Conservation (phyloP, 371 early-diverging fungal species). For the Catenaria anguillulae region DNA sequence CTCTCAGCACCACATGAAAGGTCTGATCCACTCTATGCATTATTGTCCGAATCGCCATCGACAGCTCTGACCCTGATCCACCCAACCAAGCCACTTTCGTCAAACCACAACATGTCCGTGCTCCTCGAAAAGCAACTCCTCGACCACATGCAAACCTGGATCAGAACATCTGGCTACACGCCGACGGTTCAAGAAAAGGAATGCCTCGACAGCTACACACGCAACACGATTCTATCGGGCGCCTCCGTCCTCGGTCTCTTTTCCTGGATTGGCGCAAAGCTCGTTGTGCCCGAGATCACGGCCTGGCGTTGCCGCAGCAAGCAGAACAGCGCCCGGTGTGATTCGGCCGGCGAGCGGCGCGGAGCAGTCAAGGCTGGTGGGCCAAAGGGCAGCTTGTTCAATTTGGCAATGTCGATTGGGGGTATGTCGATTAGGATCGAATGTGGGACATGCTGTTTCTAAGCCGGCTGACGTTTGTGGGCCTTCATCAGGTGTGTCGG, state of each 20-base stretch:
- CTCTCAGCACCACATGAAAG: no score
- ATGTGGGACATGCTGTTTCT: not conserved
- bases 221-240: not conserved
- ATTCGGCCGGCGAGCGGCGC: no score
- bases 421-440: not conserved
- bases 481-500: not conserved
- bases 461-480: no score
- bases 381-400: not conserved
- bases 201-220: not conserved
- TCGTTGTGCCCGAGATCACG: not conserved
- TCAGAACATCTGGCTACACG: not conserved
- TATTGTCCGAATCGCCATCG: no score
- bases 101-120: no score
- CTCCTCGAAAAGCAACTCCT: no score
- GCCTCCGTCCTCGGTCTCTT: not conserved
- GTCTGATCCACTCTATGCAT: no score
- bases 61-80: no score
- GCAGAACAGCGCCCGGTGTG: not conserved
- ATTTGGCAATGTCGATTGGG: not conserved
- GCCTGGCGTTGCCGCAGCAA: not conserved
- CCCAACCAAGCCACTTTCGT: no score
- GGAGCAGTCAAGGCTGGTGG: not conserved
- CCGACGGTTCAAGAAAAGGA: not conserved
- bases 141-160: no score
- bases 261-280: not conserved